Conservation (phyloP, 805 yeast genomes). For the Metschnikowia continentalis region DNA sequence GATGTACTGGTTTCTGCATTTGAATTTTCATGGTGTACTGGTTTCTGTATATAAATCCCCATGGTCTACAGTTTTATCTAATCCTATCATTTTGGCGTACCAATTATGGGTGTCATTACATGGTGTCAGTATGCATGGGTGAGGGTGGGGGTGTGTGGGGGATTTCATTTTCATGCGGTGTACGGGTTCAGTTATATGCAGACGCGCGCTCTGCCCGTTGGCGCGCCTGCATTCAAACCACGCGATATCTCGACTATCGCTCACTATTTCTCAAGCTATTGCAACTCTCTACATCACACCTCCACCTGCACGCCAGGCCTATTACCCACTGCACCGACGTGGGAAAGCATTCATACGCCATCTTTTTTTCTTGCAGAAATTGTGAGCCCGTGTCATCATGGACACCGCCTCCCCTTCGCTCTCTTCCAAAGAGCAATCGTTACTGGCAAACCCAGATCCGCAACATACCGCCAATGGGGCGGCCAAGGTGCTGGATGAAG, state of each 20-base stretch:
- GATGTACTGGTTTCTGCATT: too few species aligned
- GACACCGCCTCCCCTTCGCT: background rate
- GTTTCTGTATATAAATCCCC: too few species aligned
- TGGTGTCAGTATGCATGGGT: too few species aligned
- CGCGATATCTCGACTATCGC: slow-evolving; percentile 8
- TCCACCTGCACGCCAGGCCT: background rate
- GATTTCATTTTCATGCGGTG: background rate
- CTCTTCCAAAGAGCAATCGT: background rate
- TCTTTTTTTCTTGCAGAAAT: background rate
- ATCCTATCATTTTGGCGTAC: too few species aligned
- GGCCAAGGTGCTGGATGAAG: too few species aligned
- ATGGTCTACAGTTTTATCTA: too few species aligned
- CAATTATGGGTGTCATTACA: too few species aligned
- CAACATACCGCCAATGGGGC: background rate
- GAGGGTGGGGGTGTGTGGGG: background rate
- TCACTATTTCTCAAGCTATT: background rate
- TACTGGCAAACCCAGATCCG: background rate
- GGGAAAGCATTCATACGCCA: background rate
- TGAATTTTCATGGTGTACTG: too few species aligned
- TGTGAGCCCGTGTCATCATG: background rate
- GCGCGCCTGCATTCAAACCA: slow-evolving; percentile 2
- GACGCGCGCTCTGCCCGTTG: background rate
- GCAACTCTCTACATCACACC: background rate
- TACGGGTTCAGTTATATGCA: background rate
- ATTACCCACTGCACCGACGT: background rate